Conservation (phyloP, 805 yeast genomes). For the Kuraishia hungarica region DNA sequence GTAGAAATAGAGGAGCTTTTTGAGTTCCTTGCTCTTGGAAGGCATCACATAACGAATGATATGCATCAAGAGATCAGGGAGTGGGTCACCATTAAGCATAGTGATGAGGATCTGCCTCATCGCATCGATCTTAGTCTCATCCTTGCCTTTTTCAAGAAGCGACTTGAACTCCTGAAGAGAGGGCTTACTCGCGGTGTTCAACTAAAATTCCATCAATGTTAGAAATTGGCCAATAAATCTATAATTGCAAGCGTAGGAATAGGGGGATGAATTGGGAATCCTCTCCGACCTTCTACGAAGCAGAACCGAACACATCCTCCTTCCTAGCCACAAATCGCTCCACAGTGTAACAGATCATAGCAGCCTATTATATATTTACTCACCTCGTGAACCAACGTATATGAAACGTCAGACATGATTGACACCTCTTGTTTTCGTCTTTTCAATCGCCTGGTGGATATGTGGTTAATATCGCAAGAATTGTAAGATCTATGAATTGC, state of each 20-base stretch:
- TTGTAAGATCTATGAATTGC: too few relatives aligned
- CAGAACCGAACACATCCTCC: too few relatives aligned
- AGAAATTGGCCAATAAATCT: not conserved
- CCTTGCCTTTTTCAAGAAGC: slow-evolving; percentile 80
- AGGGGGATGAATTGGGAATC: too few relatives aligned
- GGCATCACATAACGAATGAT: slow-evolving; percentile 98
- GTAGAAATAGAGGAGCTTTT: slow-evolving; percentile 86
- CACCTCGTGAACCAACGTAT: slow-evolving; percentile 69
- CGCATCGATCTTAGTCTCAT: slow-evolving; percentile 78
- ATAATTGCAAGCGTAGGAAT: not conserved
- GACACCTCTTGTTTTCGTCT: not conserved
- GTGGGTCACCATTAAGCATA: slow-evolving; percentile 86
- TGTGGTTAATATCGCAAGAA: too few relatives aligned
- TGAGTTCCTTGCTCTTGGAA: slow-evolving; percentile 79
- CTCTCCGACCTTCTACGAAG: too few relatives aligned
- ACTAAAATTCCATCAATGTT: slow-evolving; percentile 19
- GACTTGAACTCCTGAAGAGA: slow-evolving; percentile 67
- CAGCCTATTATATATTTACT: slow-evolving; percentile 6
- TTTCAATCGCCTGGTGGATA: too few relatives aligned
- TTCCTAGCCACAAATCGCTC: too few relatives aligned
- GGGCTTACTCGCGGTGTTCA: slow-evolving; percentile 53
- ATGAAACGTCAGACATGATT: slow-evolving; percentile 33
- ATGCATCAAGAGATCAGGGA: slow-evolving; percentile 93
- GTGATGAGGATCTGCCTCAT: slow-evolving; percentile 83
- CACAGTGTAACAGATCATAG: too few relatives aligned